Conservation (phyloP, 2,329 filamentous ascomycete genomes). For the Colletotrichum truncatum region DNA sequence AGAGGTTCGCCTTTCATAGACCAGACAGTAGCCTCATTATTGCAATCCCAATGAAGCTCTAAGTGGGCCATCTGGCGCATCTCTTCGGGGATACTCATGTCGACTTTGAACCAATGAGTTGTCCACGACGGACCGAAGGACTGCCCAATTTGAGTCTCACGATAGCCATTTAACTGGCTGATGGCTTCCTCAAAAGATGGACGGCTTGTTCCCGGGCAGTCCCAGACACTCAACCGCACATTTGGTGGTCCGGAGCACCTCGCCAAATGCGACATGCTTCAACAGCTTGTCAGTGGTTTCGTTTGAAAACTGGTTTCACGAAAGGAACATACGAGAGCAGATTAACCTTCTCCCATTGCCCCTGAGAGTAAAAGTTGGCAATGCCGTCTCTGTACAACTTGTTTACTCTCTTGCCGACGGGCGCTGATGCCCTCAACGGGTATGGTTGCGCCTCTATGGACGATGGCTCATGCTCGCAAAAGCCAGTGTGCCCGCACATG, state of each 20-base stretch:
- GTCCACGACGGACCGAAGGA: slow-evolving; percentile 75
- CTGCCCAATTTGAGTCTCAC: slow-evolving; percentile 58
- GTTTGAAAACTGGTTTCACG: no score
- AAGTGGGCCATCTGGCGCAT: slow-evolving; percentile 65
- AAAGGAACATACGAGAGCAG: slow-evolving; percentile 24
- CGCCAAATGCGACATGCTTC: slow-evolving; percentile 28
- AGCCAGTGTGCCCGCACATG: slow-evolving; percentile 13
- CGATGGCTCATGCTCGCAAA: not conserved
- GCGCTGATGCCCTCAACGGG: slow-evolving; percentile 14
- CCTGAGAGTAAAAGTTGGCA: slow-evolving; percentile 33
- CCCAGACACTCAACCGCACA: slow-evolving; percentile 31
- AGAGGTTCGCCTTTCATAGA: slow-evolving; percentile 68
- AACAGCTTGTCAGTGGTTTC: not conserved
- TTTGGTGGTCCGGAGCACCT: slow-evolving; percentile 24
- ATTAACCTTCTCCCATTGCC: slow-evolving; percentile 35
- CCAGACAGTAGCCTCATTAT: slow-evolving; percentile 74
- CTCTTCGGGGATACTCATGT: slow-evolving; percentile 65
- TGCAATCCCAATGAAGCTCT: slow-evolving; percentile 77
- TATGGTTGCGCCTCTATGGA: slow-evolving; percentile 23
- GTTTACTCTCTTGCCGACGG: slow-evolving; percentile 24
- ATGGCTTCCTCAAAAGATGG: slow-evolving; percentile 30
- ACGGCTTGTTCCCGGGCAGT: slow-evolving; percentile 27
- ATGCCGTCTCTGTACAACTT: slow-evolving; percentile 31
- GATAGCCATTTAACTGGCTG: slow-evolving; percentile 24
- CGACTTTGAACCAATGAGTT: slow-evolving; percentile 75